Base-by-base conservation (phyloP, 306 rosid species). In the Cyamopsis tetragonoloba region DNA sequence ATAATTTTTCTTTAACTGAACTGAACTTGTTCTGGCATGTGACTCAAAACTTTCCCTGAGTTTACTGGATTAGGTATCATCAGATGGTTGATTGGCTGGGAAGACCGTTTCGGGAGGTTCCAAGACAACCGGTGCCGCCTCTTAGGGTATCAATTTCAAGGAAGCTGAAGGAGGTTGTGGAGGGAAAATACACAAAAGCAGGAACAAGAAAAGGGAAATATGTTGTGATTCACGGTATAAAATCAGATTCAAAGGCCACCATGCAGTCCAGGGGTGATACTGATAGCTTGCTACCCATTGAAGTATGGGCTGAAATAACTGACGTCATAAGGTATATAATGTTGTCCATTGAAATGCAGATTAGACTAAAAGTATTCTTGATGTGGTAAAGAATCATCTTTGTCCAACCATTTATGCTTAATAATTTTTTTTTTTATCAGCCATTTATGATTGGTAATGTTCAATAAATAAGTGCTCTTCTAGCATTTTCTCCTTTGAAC, bases 41-140 rank as follows among this genome's bases (percentile, higher is more conserved):
- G 24, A 70, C 72, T 26, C 7, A 14, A 18, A 6, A 7, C 13
- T 83, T 68, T 5, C 41, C 11, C 59, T 47, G 78, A 66, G 51
- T 78, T 80, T 74, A 49, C 3, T 70, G 43, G 31, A 62, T 32
- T 62, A 87, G 98, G 98, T 92, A 89, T 68, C 87, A 89, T 75
- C 84, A 87, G 82, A 92, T 89, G 98, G 80, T 63, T 68, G 96
- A 92, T 14, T 92, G 98, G 98, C 70, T 89, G 68, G 96, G 93
- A 68, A 83, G 63, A 56, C 96, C 98, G 2, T 76, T 76, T 54
- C 77, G 91, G 30, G 77, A 54, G 4, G 88, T 92, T 77, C 98
- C 92, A 2, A 63, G 85, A 62, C 83, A 84, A 1, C 55, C 55
- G 1, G 62, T 92, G 77, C 84, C 79, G 2, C 96, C 93, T 0